Evolutionary conservation across 148 eudicot genomes (phyloP).

Genomic region (Rhododendron griersonianum): DNA sequence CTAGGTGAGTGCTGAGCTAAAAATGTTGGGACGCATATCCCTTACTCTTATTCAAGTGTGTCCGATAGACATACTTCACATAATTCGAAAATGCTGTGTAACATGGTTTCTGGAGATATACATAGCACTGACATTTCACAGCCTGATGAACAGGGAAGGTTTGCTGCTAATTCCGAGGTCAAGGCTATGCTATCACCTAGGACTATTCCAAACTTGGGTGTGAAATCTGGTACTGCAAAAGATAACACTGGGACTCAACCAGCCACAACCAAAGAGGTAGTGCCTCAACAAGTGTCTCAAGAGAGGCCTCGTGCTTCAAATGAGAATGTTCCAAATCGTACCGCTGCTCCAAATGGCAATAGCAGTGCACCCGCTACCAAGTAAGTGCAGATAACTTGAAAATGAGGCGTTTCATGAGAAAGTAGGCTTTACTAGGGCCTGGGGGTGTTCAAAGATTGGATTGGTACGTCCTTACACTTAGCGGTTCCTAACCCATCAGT

Average conservation of each 20-base stretch:
- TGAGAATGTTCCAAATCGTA: constrained; percentile 16
- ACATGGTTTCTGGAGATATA: constrained; percentile 10
- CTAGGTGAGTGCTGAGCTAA: background rate
- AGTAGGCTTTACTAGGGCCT: background rate
- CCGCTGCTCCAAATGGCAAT: constrained; percentile 18
- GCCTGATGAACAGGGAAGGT: constrained; percentile 23
- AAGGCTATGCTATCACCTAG: constrained; percentile 24
- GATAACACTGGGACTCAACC: constrained; percentile 17
- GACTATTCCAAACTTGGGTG: constrained; percentile 24
- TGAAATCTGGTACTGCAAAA: constrained; percentile 22
- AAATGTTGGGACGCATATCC: background rate
- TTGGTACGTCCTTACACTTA: background rate
- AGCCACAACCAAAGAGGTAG: constrained; percentile 27
- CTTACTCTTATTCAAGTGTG: background rate
- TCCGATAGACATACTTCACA: background rate
- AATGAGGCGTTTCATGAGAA: background rate
- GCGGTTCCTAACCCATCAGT: background rate
- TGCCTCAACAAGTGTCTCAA: constrained; percentile 18
- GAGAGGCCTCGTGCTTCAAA: constrained; percentile 29
- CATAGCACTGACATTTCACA: constrained; percentile 8
- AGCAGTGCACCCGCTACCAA: constrained; percentile 35
- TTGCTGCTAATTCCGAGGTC: constrained; percentile 21
- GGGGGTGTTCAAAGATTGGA: background rate
- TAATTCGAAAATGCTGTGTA: background rate
- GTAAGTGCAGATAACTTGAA: constrained; percentile 27